phyloP scores from a whole-genome alignment of 2,329 filamentous ascomycete species.

The Colletotrichum sp. region DNA sequence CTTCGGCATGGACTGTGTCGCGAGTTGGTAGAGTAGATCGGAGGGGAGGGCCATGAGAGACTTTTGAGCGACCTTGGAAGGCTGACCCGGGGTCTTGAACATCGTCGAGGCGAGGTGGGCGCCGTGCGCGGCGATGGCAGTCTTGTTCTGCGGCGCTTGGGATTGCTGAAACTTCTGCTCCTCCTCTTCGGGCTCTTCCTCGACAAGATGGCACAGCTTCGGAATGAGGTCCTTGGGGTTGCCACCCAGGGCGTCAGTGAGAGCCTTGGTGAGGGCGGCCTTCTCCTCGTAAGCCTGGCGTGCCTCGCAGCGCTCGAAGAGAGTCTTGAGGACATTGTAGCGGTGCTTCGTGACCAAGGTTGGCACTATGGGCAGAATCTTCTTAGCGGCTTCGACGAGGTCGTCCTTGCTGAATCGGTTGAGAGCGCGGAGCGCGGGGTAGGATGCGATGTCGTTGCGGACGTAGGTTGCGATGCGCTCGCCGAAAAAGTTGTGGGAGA shows the following conservation, averaged over 20 bases:
- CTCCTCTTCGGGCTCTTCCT: constrained; percentile 30
- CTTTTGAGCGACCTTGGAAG: constrained; percentile 75
- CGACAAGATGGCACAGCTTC: constrained; percentile 53
- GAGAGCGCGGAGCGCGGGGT: constrained; percentile 83
- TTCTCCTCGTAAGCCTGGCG: constrained; percentile 64
- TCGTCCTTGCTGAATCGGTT: constrained; percentile 88
- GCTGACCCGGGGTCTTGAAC: constrained; percentile 72
- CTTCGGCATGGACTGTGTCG: constrained; percentile 58
- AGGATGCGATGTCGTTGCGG: constrained; percentile 88
- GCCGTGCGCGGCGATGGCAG: constrained; percentile 68
- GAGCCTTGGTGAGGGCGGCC: constrained; percentile 50
- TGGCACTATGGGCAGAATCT: constrained; percentile 75
- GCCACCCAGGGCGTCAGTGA: constrained; percentile 53
- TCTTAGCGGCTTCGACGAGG: constrained; percentile 72
- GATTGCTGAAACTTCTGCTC: constrained; percentile 35
- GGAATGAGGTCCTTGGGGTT: constrained; percentile 53
- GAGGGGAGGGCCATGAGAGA: constrained; percentile 66
- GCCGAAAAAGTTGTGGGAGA: constrained; percentile 82
- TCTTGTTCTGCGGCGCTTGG: constrained; percentile 59
- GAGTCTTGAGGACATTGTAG: constrained; percentile 77
- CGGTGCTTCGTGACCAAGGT: constrained; percentile 77
- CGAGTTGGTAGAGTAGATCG: constrained; percentile 66
- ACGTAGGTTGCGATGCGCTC: constrained; percentile 80
- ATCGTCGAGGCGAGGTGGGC: constrained; percentile 83
- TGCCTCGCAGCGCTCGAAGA: constrained; percentile 82